Percentiles rank a stretch among this genome's conserved stretches.
These are phyloP conservation scores for Lotus japonicus DNA, from an alignment of 306 rosid genomes.

Conservation along the genomic window DNA sequence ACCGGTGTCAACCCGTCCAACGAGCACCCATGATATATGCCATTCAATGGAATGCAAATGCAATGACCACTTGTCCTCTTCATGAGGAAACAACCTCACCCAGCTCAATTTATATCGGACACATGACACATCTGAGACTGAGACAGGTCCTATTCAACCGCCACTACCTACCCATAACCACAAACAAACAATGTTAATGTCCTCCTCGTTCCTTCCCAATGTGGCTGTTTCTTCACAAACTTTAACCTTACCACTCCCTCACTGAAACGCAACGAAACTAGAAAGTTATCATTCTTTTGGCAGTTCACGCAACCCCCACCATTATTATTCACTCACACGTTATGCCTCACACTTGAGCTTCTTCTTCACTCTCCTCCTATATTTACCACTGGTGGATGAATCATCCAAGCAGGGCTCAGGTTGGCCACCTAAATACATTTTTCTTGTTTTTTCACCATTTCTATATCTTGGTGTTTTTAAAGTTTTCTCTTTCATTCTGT, in stretches of 20 bases:
- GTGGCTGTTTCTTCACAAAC: not conserved
- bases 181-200: no score
- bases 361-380: not conserved
- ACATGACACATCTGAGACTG: no score
- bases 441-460: not conserved
- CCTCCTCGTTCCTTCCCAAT: not conserved
- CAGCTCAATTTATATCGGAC: not conserved
- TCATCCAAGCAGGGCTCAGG: conserved; percentile 20
- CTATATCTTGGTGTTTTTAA: conserved; percentile 32
- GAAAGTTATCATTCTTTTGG: not conserved
- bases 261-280: not conserved
- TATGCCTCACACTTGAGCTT: no score
- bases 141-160: not conserved
- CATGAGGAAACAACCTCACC: not conserved
- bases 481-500: not conserved
- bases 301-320: not conserved
- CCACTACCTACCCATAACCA: no score
- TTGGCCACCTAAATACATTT: not conserved
- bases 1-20: no score
- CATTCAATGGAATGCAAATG: not conserved
- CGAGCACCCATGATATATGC: no score
- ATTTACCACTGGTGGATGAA: not conserved
- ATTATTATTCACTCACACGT: no score
- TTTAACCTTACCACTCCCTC: not conserved
- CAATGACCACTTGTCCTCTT: not conserved